Conservation (phyloP, 75 land plant genomes). For the Ceratopteris richardii region DNA sequence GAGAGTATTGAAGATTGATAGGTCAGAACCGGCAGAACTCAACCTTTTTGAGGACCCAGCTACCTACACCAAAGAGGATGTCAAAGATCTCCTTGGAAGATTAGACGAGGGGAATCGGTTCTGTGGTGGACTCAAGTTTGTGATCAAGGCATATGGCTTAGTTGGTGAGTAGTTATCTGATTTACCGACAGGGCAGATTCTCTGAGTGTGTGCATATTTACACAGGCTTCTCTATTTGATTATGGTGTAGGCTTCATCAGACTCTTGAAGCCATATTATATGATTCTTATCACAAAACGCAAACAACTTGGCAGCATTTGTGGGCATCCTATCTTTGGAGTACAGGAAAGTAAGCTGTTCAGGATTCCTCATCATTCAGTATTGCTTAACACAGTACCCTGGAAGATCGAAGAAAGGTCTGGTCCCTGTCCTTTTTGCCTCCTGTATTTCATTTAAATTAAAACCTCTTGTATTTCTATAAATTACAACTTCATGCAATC, state of each 20-base stretch:
- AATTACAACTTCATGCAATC: no score
- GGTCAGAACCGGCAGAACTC: conserved; percentile 50
- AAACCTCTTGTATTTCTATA: no score
- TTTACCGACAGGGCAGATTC: not conserved
- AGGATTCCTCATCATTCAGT: conserved; percentile 43
- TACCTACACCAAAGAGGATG: conserved; percentile 49
- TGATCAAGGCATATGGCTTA: conserved; percentile 78
- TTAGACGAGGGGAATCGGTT: conserved; percentile 66
- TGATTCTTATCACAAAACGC: conserved; percentile 67
- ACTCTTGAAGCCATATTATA: conserved; percentile 75
- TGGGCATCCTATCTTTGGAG: conserved; percentile 51
- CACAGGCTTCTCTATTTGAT: not conserved
- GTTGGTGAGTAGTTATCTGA: conserved; percentile 37
- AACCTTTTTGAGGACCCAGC: conserved; percentile 63
- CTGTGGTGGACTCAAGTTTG: conserved; percentile 73
- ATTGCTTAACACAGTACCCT: conserved; percentile 22
- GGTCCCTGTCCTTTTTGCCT: no score
- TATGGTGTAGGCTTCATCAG: conserved; percentile 53
- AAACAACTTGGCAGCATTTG: conserved; percentile 53
- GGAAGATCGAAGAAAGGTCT: conserved; percentile 61
- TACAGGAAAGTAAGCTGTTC: conserved; percentile 47
- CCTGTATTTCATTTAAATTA: no score
- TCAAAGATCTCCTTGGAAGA: conserved; percentile 39
- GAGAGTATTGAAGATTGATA: conserved; percentile 67
- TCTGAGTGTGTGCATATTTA: not conserved